phyloP scores from a whole-genome alignment of 345 rosid species.

The Melaleuca quinquenervia region DNA sequence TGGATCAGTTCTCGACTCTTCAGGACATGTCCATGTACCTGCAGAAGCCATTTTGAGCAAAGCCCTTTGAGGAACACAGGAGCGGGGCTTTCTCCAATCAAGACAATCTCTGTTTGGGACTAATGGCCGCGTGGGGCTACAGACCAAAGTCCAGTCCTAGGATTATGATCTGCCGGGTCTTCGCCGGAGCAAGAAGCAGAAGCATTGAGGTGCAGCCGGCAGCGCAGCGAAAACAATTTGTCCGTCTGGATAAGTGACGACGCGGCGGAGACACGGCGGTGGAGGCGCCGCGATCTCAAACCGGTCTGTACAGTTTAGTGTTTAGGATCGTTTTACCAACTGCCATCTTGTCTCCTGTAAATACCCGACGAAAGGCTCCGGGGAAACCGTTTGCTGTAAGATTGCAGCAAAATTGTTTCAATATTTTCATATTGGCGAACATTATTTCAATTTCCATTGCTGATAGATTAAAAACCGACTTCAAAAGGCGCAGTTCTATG shows the following conservation, averaged over 20 bases:
- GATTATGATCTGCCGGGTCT: background rate
- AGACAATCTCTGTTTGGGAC: background rate
- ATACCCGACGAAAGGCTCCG: background rate
- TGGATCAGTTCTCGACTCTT: constrained; percentile 19
- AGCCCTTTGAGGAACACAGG: background rate
- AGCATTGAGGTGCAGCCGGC: background rate
- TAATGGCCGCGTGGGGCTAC: background rate
- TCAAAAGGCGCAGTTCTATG: background rate
- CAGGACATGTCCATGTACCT: constrained; percentile 21
- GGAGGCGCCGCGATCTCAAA: background rate
- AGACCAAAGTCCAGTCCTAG: background rate
- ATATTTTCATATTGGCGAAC: background rate
- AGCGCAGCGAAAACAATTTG: background rate
- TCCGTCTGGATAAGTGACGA: background rate
- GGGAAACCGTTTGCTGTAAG: background rate
- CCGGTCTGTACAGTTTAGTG: background rate
- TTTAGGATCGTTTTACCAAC: background rate
- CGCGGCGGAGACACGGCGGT: too few species aligned
- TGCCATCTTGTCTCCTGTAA: background rate
- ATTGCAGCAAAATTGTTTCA: background rate
- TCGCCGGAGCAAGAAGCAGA: background rate
- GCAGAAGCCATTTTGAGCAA: constrained; percentile 8
- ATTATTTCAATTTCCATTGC: background rate
- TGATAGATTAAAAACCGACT: background rate
- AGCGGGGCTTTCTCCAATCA: background rate